Evolutionary conservation across 257 asterid genomes (phyloP).

Genomic region (Rehmannia glutinosa): DNA sequence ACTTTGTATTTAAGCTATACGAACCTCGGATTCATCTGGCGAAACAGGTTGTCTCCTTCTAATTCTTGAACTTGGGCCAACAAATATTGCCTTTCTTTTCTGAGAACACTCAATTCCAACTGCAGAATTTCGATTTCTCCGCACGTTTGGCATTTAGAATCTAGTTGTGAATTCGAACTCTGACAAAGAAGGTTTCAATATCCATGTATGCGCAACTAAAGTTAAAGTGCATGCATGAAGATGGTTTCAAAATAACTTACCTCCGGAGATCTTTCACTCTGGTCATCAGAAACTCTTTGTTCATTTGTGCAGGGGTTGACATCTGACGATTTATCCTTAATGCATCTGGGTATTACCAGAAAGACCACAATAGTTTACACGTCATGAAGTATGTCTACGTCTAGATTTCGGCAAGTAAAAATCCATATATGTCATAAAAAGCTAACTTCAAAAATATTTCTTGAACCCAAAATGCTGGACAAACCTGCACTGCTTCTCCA

Average conservation of each 20-base stretch:
- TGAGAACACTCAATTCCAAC: conserved; percentile 43
- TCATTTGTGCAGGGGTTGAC: conserved; percentile 39
- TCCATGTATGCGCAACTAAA: conserved; percentile 11
- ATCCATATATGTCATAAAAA: neutral
- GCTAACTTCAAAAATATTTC: neutral
- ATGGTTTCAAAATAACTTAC: conserved; percentile 24
- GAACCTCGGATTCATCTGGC: conserved; percentile 43
- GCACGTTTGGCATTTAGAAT: conserved; percentile 23
- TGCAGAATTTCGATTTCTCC: conserved; percentile 43
- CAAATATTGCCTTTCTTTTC: conserved; percentile 45
- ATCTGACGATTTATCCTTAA: conserved; percentile 36
- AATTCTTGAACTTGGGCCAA: conserved; percentile 33
- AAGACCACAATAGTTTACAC: conserved; percentile 4
- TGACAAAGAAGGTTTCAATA: conserved; percentile 20
- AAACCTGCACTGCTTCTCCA: conserved; percentile 50
- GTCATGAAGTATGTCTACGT: neutral
- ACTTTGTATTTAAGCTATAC: conserved; percentile 4
- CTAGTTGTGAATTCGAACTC: conserved; percentile 26
- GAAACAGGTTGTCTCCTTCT: conserved; percentile 24
- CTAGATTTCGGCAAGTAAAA: neutral
- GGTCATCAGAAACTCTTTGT: conserved; percentile 37
- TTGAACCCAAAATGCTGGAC: conserved; percentile 1
- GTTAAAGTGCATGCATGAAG: conserved; percentile 6
- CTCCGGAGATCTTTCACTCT: conserved; percentile 37
- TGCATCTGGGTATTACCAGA: conserved; percentile 26